These are phyloP conservation scores for Quercus ilex DNA, from an alignment of 306 rosid genomes.

Conservation along the genomic window DNA sequence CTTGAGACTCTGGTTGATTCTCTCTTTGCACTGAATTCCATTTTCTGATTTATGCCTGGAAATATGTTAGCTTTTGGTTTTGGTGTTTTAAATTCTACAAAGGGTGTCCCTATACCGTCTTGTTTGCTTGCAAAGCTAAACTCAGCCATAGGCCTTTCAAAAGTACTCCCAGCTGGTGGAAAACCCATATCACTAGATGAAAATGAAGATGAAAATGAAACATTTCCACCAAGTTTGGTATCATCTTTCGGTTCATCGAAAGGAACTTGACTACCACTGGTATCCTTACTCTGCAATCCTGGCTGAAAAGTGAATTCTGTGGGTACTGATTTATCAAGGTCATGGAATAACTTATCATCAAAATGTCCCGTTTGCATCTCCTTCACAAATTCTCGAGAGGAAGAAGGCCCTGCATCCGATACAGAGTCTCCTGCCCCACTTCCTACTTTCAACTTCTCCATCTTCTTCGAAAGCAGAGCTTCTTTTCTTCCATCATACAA, in stretches of 20 bases:
- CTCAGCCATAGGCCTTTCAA: slow-evolving; percentile 32
- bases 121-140: slow-evolving; percentile 53
- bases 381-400: slow-evolving; percentile 22
- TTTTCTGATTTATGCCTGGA: slow-evolving; percentile 32
- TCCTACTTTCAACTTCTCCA: slow-evolving; percentile 45
- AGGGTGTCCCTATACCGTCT: slow-evolving; percentile 33
- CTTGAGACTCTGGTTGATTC: slow-evolving; percentile 42
- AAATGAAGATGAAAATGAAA: slow-evolving; percentile 31
- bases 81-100: slow-evolving; percentile 62
- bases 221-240: slow-evolving; percentile 20
- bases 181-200: slow-evolving; percentile 15
- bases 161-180: slow-evolving; percentile 37
- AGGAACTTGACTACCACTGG: slow-evolving; percentile 21
- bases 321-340: slow-evolving; percentile 12
- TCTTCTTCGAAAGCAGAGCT: slow-evolving; percentile 27
- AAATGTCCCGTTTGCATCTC: slow-evolving; percentile 17
- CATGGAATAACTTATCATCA: not conserved
- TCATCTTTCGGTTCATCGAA: slow-evolving; percentile 25
- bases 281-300: slow-evolving; percentile 2
- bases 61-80: slow-evolving; percentile 29
- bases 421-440: slow-evolving; percentile 19
- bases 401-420: slow-evolving; percentile 31
- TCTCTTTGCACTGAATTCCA: slow-evolving; percentile 50
- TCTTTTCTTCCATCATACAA: slow-evolving; percentile 32
- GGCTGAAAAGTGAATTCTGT: not conserved